Evolutionary conservation across 2,329 filamentous ascomycete genomes (phyloP).

Genomic region (Aphanocladium album): DNA sequence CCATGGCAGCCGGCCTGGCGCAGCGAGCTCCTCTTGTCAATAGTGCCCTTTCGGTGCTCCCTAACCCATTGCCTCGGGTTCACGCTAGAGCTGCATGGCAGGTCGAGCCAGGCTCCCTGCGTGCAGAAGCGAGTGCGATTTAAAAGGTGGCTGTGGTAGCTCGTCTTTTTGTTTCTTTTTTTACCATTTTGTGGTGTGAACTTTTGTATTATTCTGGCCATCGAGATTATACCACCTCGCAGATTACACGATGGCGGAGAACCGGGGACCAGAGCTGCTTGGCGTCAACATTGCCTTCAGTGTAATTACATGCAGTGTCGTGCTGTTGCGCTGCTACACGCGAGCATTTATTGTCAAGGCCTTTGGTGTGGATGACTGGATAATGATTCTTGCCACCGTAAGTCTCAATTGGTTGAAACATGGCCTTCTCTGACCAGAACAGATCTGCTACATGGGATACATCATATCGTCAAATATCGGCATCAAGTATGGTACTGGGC

Average conservation of each 20-base stretch:
- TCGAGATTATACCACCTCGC: neutral
- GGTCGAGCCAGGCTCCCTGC: neutral
- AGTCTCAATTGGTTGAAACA: neutral
- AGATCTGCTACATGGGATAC: slow-evolving; percentile 34
- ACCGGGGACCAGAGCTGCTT: slow-evolving; percentile 24
- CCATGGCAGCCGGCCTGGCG: neutral
- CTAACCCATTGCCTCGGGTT: neutral
- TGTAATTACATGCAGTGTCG: slow-evolving; percentile 17
- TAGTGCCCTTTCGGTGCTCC: neutral
- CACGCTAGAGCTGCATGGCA: neutral
- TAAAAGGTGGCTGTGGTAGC: neutral
- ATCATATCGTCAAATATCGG: slow-evolving; percentile 29
- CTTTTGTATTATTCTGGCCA: neutral
- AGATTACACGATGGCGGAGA: slow-evolving; percentile 7
- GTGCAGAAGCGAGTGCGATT: neutral
- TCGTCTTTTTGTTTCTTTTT: neutral
- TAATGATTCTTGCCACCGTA: slow-evolving; percentile 33
- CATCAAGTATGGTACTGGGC: slow-evolving; percentile 36
- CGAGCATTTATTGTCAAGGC: slow-evolving; percentile 28
- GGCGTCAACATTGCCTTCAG: slow-evolving; percentile 23
- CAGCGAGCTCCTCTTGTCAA: neutral
- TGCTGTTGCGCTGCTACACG: slow-evolving; percentile 17
- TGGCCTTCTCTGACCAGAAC: neutral
- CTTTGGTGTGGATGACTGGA: slow-evolving; percentile 36
- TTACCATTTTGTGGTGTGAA: neutral